Evolutionary conservation across 768 basidiomycete species (phyloP), one percentile per base, ranked within the genome.

Genomic region (Mycena rosella): DNA sequence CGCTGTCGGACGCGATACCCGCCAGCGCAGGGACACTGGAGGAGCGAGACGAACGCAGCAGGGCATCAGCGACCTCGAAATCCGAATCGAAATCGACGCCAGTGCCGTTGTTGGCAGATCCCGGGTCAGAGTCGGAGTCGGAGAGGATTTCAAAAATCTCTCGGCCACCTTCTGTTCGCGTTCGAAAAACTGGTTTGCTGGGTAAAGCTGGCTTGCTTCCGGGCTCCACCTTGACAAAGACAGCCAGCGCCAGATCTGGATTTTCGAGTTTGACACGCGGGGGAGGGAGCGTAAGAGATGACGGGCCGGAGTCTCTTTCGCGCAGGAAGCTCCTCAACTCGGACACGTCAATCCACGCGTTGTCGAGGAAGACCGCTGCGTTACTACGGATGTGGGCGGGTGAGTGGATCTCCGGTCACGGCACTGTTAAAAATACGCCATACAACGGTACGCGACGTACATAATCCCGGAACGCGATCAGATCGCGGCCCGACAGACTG

Each of bases 391-490:
- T 61, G 29, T 51, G 48, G 5, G 48, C 36, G 5, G 32, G 48
- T 0, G 47, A 13, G 48, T 27, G 36, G 15, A 49, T 38, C 58
- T 60, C 18, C 30, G 10, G 15, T 11, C 5, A n/a, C 20, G 27
- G 36, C 38, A 40, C 17, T 11, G 38, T 40, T 40, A n/a, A 40
- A 14, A 14, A 11, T 40, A 40, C 5, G 38, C 18, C 22, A 11
- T 3, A 42, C 8, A 18, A 9, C 18, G 0, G 26, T 34, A 34
- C 32, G 27, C 27, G 29, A 45, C 56, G 22, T 51, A 60, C 59
- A 18, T 36, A 51, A 13, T 60, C 40, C 17, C 48, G 34, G 32
- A 60, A 60, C 22, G 24, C 48, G 5, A 45, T 58, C 56, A 58
- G 26, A 44, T 45, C 38, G 5, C 60, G 49, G 14, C 18, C 49